A percentile compares a stretch with the other conserved stretches of the same genome.
Conservation (phyloP, 1,139 yeast species). For the Kodamaea sp. region DNA sequence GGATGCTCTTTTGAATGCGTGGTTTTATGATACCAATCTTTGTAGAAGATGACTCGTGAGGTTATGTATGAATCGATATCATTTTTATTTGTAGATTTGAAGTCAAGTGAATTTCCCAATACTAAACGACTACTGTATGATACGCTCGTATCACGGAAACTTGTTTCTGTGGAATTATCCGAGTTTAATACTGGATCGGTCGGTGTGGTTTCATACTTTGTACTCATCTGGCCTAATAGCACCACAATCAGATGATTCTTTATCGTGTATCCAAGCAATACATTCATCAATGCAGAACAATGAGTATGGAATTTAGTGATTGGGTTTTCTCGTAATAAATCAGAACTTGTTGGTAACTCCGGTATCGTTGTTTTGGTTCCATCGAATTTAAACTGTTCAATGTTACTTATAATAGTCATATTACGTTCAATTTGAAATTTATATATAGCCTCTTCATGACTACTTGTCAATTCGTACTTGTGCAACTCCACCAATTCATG, state of each 20-base stretch:
- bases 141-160: not conserved
- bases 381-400: conserved; percentile 20
- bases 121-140: conserved; percentile 10
- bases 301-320: conserved; percentile 31
- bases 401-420: conserved; percentile 18
- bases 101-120: conserved; percentile 10
- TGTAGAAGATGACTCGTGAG: conserved; percentile 30
- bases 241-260: conserved; percentile 26
- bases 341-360: conserved; percentile 31
- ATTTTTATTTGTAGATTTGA: conserved; percentile 2
- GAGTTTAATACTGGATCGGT: no score
- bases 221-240: conserved; percentile 32
- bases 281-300: conserved; percentile 24
- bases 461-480: conserved; percentile 30
- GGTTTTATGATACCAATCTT: conserved; percentile 36
- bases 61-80: conserved; percentile 21
- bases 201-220: conserved; percentile 16
- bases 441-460: conserved; percentile 36
- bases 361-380: conserved; percentile 25
- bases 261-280: conserved; percentile 24
- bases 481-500: conserved; percentile 39
- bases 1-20: conserved; percentile 19
- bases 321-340: conserved; percentile 32
- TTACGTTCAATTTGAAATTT: conserved; percentile 32
- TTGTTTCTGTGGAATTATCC: no score